These are phyloP conservation scores for Pseudopediastrum boryanum DNA, from an alignment of 139 green algal genomes.

Conservation along the genomic window DNA sequence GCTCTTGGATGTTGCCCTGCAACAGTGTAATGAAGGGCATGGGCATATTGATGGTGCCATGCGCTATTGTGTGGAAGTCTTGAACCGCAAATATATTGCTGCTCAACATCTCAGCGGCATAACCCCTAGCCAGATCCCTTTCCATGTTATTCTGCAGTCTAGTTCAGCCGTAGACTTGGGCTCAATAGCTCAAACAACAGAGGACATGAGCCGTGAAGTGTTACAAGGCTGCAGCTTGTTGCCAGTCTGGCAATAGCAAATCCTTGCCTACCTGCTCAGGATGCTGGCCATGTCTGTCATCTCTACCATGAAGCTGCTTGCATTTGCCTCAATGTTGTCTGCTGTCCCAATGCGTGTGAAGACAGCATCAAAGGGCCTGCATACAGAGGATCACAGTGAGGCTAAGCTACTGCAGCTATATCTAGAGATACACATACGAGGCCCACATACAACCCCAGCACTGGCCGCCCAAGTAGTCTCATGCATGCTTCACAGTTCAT, in stretches of 20 bases:
- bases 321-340: constrained; percentile 83
- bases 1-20: not conserved
- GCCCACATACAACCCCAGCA: no score
- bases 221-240: no score
- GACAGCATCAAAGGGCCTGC: constrained; percentile 57
- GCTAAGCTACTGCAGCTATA: no score
- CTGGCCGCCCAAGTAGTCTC: no score
- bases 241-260: constrained; percentile 2
- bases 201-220: no score
- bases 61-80: not conserved
- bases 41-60: not conserved
- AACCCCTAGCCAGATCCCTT: not conserved
- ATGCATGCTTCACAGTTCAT: no score
- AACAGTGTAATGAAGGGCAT: not conserved
- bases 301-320: constrained; percentile 81
- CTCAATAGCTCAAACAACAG: not conserved
- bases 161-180: not conserved
- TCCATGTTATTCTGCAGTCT: not conserved
- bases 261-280: constrained; percentile 37
- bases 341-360: constrained; percentile 71
- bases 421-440: no score
- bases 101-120: not conserved
- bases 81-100: not conserved
- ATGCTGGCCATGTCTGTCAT: constrained; percentile 77
- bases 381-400: no score